Percentiles rank a stretch among this genome's conserved stretches.
These are phyloP conservation scores for Metrosideros polymorpha DNA, from an alignment of 441 rosid genomes.

Conservation along the genomic window DNA sequence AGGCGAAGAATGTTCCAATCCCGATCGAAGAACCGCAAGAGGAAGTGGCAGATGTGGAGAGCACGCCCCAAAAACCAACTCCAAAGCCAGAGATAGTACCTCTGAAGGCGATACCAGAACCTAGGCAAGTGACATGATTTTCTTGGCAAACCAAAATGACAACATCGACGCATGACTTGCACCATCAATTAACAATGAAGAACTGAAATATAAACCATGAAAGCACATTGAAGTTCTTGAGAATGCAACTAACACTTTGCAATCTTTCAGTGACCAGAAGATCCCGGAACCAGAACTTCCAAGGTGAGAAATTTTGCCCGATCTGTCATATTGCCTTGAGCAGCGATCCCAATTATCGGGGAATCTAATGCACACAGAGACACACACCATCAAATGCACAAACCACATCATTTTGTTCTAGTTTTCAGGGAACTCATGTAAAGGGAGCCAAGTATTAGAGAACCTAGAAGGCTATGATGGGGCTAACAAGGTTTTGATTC, in stretches of 20 bases:
- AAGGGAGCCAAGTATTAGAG: neutral
- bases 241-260: neutral
- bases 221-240: neutral
- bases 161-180: neutral
- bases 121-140: neutral
- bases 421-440: neutral
- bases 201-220: neutral
- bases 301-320: neutral
- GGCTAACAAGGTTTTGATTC: neutral
- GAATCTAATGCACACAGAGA: neutral
- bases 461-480: neutral
- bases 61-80: neutral
- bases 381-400: neutral
- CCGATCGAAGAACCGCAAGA: conserved; percentile 21
- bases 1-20: conserved; percentile 48
- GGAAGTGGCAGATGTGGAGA: neutral
- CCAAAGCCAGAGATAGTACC: neutral
- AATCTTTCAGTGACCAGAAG: neutral
- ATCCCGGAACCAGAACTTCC: neutral
- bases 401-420: neutral
- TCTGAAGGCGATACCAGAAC: neutral
- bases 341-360: neutral
- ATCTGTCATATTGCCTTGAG: neutral
- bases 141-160: too few relatives aligned
- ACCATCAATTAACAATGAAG: neutral